Percentiles rank a stretch among this genome's conserved stretches.
These are phyloP conservation scores for Flagelloscypha sp. DNA, from an alignment of 768 basidiomycete species.

Conservation along the genomic window DNA sequence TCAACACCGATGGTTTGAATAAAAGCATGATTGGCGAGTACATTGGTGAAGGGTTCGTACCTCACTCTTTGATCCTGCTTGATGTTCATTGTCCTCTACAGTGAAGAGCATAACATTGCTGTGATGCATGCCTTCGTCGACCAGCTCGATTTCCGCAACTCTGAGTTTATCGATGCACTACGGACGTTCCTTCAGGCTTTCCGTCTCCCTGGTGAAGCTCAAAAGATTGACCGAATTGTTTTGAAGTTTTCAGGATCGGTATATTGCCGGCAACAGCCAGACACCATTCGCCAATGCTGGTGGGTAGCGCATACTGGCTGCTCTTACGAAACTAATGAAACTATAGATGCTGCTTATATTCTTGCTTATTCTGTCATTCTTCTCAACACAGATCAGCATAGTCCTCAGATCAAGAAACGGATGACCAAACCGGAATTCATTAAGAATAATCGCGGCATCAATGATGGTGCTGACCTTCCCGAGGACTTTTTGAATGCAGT, in stretches of 20 bases:
- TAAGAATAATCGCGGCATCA: conserved; percentile 95
- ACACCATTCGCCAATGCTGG: conserved; percentile 92
- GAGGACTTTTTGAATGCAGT: conserved; percentile 74
- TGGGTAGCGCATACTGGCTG: conserved; percentile 26
- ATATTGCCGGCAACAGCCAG: conserved; percentile 80
- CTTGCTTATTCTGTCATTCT: conserved; percentile 92
- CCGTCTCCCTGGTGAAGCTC: conserved; percentile 93
- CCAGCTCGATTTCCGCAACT: conserved; percentile 74
- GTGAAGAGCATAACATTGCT: conserved; percentile 82
- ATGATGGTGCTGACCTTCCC: conserved; percentile 81
- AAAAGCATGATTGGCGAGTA: conserved; percentile 98
- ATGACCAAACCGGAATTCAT: conserved; percentile 91
- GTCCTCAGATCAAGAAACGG: conserved; percentile 85
- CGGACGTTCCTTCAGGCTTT: conserved; percentile 89
- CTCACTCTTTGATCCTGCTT: neutral
- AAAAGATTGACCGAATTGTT: conserved; percentile 99
- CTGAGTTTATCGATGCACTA: conserved; percentile 83
- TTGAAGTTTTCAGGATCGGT: conserved; percentile 97
- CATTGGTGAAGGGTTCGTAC: conserved; percentile 85
- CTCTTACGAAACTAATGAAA: neutral
- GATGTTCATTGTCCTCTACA: conserved; percentile 22
- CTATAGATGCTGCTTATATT: conserved; percentile 82
- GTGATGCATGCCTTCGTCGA: conserved; percentile 99
- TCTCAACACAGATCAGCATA: conserved; percentile 97
- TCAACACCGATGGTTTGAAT: conserved; percentile 84